A percentile compares a stretch with the other conserved stretches of the same genome.
Evolutionary conservation across 805 yeast species (phyloP).

Genomic region (Lachancea sp.): DNA sequence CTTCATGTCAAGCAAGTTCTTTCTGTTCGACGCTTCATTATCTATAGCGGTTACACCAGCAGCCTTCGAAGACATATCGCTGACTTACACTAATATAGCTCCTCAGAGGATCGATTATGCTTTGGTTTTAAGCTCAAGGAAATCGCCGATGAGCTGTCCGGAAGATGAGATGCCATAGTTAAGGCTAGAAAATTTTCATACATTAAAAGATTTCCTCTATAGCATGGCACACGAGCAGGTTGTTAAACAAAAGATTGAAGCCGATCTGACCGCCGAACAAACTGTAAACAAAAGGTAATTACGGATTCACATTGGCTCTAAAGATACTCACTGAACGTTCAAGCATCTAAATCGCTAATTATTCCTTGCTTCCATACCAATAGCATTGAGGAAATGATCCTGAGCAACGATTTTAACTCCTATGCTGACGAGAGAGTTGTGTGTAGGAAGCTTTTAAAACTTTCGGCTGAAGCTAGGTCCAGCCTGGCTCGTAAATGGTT

Average conservation of each 20-base stretch:
- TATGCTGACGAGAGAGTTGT: constrained; percentile 13
- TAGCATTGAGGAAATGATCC: too few species aligned
- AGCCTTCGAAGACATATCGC: neutral
- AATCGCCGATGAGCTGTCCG: constrained; percentile 3
- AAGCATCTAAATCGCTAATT: too few species aligned
- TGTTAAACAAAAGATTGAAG: too few species aligned
- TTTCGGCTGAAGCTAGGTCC: constrained; percentile 18
- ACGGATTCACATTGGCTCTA: too few species aligned
- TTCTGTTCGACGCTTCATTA: neutral
- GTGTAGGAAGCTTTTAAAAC: constrained; percentile 16
- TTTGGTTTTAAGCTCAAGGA: neutral
- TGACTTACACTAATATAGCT: too few species aligned
- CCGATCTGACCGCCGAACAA: constrained; percentile 1
- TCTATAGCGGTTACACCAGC: neutral
- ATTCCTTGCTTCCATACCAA: too few species aligned
- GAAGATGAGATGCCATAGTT: constrained; percentile 20
- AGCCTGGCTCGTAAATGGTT: constrained; percentile 23
- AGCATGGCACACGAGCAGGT: constrained; percentile 10
- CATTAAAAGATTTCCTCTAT: neutral
- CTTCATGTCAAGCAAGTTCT: constrained; percentile 35
- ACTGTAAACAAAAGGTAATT: neutral
- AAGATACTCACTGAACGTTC: too few species aligned
- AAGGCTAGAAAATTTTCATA: constrained; percentile 4
- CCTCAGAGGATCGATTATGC: neutral
- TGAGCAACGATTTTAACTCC: constrained; percentile 18